phyloP scores from a whole-genome alignment of 2,329 filamentous ascomycete species.

The Exserohilum rostratum region DNA sequence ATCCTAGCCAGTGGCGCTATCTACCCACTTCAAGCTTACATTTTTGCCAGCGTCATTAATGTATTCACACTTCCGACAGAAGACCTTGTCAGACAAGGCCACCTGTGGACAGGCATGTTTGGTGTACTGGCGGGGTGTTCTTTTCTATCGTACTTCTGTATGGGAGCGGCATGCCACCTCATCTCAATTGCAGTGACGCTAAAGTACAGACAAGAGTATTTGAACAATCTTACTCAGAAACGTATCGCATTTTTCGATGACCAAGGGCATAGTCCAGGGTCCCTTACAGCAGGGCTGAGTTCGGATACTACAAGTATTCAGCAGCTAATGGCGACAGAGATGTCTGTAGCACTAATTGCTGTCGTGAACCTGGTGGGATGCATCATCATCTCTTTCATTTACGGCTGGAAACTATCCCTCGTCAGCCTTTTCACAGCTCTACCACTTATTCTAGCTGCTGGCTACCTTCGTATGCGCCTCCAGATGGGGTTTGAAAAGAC shows the following conservation, averaged over 20 bases:
- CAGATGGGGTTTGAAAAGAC: conserved; percentile 72
- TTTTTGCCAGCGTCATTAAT: conserved; percentile 48
- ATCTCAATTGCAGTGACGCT: conserved; percentile 54
- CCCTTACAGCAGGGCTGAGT: conserved; percentile 63
- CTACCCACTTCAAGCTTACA: conserved; percentile 48
- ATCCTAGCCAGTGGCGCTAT: conserved; percentile 43
- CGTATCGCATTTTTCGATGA: conserved; percentile 66
- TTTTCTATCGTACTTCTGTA: conserved; percentile 60
- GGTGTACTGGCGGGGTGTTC: conserved; percentile 61
- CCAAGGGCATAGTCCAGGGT: conserved; percentile 65
- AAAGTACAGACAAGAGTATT: conserved; percentile 65
- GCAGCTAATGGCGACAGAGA: conserved; percentile 67
- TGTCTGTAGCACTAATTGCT: conserved; percentile 65
- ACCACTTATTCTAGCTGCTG: conserved; percentile 57
- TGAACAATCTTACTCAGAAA: conserved; percentile 66
- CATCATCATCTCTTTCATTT: conserved; percentile 70
- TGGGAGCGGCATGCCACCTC: conserved; percentile 47
- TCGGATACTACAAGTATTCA: conserved; percentile 66
- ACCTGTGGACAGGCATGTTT: conserved; percentile 73
- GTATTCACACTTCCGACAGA: conserved; percentile 44
- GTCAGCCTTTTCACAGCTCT: conserved; percentile 67
- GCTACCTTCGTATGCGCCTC: conserved; percentile 59
- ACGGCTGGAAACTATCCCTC: conserved; percentile 77
- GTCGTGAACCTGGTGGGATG: conserved; percentile 70
- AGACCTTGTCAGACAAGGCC: conserved; percentile 44